These are phyloP conservation scores for Pelargonium nanum DNA, from an alignment of 345 rosid genomes.

Conservation along the genomic window DNA sequence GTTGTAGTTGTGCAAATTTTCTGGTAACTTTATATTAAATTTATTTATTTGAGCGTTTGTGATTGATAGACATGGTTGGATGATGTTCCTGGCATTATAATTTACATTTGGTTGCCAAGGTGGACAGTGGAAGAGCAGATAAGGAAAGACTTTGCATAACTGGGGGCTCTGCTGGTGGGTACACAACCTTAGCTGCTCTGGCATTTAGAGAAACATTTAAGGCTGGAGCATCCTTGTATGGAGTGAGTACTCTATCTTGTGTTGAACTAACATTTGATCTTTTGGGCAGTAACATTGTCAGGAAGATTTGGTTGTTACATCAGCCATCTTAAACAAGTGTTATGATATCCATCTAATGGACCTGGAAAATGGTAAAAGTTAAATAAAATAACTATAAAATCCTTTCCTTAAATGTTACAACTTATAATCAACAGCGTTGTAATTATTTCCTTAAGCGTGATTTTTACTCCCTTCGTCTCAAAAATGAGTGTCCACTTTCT, in stretches of 20 bases:
- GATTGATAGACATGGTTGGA: not conserved
- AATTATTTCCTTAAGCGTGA: not conserved
- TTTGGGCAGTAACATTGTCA: not conserved
- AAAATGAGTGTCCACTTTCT: too few species aligned
- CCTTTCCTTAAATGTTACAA: not conserved
- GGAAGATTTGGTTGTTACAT: conserved; percentile 3
- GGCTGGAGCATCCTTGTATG: conserved; percentile 89
- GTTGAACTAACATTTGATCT: not conserved
- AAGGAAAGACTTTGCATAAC: conserved; percentile 71
- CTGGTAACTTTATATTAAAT: conserved; percentile 39
- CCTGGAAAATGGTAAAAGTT: too few species aligned
- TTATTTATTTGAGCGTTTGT: conserved; percentile 1
- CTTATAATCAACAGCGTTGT: not conserved
- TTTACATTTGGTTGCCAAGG: conserved; percentile 31
- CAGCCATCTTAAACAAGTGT: not conserved
- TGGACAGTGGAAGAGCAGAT: conserved; percentile 70
- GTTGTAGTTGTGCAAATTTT: conserved; percentile 85
- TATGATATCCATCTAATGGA: too few species aligned
- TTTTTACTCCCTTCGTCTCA: too few species aligned
- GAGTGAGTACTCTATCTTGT: conserved; percentile 40
- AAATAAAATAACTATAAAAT: too few species aligned
- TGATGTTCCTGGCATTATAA: conserved; percentile 3
- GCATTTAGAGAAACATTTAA: conserved; percentile 78
- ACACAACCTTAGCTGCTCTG: conserved; percentile 87
- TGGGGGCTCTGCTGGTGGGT: conserved; percentile 98